Evolutionary conservation across 352 stramenopile genomes (phyloP).

Genomic region (Phytophthora europaea): DNA sequence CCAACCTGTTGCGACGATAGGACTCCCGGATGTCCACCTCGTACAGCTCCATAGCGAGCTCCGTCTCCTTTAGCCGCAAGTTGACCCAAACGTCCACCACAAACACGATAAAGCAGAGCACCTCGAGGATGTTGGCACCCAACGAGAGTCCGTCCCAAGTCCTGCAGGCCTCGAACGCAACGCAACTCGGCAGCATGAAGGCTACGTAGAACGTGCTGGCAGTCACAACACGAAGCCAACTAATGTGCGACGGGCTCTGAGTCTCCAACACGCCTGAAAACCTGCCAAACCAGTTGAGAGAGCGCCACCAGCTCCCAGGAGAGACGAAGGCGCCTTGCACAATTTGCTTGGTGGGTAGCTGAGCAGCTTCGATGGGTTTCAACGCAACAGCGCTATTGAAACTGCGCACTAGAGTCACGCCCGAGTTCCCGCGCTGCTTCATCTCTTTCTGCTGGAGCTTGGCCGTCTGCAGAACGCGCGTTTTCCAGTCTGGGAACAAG

Average conservation of each 20-base stretch:
- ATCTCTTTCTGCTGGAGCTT: constrained; percentile 50
- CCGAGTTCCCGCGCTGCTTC: constrained; percentile 6
- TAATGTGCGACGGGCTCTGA: constrained; percentile 53
- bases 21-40: constrained; percentile 51
- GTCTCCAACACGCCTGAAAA: constrained; percentile 38
- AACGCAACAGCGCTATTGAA: constrained; percentile 3
- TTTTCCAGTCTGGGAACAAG: constrained; percentile 61
- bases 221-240: constrained; percentile 54
- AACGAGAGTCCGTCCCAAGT: constrained; percentile 40
- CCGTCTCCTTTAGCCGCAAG: constrained; percentile 52
- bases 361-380: not conserved
- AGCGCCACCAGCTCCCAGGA: constrained; percentile 3
- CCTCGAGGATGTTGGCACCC: constrained; percentile 44
- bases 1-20: constrained; percentile 54
- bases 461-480: constrained; percentile 53
- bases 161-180: constrained; percentile 55
- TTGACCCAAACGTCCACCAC: constrained; percentile 66
- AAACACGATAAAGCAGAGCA: constrained; percentile 53
- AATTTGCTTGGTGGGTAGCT: not conserved
- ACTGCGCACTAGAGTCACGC: not conserved
- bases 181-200: constrained; percentile 58
- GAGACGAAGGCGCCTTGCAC: constrained; percentile 4
- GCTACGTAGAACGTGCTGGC: constrained; percentile 51
- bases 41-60: constrained; percentile 61
- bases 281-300: not conserved